Evolutionary conservation across 116 monocot genomes (phyloP).

Genomic region (Zostera marina): DNA sequence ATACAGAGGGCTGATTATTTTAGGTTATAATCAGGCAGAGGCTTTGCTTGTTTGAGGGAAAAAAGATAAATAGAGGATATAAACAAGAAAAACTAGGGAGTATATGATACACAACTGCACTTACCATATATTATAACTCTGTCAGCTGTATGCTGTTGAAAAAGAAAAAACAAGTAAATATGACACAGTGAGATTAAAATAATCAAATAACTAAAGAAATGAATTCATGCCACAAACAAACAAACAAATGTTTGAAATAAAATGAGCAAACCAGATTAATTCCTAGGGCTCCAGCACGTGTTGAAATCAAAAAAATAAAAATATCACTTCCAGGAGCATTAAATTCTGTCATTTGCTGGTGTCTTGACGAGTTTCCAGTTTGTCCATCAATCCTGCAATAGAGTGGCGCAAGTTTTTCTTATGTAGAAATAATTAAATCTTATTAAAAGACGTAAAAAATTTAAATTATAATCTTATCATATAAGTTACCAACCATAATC

Average conservation of each 20-base stretch:
- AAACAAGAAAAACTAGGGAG: neutral
- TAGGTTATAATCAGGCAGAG: neutral
- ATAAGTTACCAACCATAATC: too few relatives aligned
- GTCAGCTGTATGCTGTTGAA: constrained; percentile 35
- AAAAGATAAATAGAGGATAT: neutral
- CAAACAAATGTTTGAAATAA: neutral
- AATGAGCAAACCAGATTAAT: constrained; percentile 27
- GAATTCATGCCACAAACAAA: neutral
- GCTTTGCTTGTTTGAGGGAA: neutral
- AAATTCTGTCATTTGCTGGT: constrained; percentile 37
- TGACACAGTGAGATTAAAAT: neutral
- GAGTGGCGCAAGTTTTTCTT: neutral
- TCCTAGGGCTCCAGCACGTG: constrained; percentile 45
- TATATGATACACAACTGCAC: neutral
- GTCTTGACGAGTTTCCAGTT: constrained; percentile 19
- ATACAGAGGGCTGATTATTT: neutral
- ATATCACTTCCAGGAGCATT: constrained; percentile 20
- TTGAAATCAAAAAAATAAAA: constrained; percentile 45
- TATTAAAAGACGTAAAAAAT: too few relatives aligned
- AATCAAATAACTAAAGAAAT: neutral
- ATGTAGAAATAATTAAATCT: too few relatives aligned
- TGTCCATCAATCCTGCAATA: constrained; percentile 37
- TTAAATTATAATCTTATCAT: too few relatives aligned
- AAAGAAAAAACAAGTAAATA: neutral
- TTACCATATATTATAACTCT: constrained; percentile 49